phyloP scores from a whole-genome alignment of 1,284 basidiomycete genomes.

The Rhodotorula sp. region DNA sequence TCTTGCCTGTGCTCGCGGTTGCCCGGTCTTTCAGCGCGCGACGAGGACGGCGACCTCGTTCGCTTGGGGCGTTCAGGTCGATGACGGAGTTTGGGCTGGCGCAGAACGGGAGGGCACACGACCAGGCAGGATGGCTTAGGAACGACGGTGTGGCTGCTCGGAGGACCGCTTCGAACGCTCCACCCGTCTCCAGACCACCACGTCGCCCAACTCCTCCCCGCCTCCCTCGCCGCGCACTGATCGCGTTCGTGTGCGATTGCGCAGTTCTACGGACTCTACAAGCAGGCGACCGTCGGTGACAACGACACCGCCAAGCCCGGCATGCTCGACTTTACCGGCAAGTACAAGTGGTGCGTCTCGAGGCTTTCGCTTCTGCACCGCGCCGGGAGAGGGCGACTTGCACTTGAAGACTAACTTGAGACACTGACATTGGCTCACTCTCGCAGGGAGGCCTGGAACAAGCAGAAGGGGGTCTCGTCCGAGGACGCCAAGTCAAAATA shows the following conservation, averaged over 20 bases:
- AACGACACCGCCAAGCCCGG: constrained; percentile 65
- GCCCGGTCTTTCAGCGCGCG: too few relatives aligned
- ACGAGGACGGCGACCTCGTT: background rate
- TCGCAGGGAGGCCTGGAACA: constrained; percentile 77
- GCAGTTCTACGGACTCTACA: constrained; percentile 89
- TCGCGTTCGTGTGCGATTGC: background rate
- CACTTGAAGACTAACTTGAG: too few relatives aligned
- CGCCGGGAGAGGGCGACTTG: too few relatives aligned
- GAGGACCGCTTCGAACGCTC: too few relatives aligned
- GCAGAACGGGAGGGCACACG: background rate
- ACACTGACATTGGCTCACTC: background rate
- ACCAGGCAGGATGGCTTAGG: too few relatives aligned
- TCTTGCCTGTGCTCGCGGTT: too few relatives aligned
- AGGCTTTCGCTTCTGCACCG: background rate
- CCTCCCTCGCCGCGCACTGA: background rate
- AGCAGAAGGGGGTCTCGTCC: constrained; percentile 66
- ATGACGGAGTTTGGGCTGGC: background rate
- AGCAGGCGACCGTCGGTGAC: constrained; percentile 83
- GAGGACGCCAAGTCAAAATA: constrained; percentile 73
- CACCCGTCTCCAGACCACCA: background rate
- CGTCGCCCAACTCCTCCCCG: background rate
- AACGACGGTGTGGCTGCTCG: too few relatives aligned
- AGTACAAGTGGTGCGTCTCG: constrained; percentile 70
- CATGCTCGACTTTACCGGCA: constrained; percentile 73
- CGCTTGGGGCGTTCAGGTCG: background rate